These are phyloP conservation scores for Sergeia podlipaevii DNA, from an alignment of 208 protist genomes.

Conservation along the genomic window DNA sequence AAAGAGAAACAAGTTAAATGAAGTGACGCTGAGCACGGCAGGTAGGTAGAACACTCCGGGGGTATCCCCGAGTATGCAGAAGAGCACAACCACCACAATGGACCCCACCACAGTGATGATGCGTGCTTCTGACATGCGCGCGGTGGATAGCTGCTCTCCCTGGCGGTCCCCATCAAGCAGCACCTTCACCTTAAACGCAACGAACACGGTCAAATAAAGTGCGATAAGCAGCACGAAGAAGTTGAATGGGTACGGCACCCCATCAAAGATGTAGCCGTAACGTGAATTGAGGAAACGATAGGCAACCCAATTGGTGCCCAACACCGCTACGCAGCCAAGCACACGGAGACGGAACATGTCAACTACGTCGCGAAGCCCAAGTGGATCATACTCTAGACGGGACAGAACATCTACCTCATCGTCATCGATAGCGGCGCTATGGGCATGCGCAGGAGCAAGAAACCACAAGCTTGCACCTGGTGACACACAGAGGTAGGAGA, in stretches of 20 bases:
- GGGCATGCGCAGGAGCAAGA: slow-evolving; percentile 14
- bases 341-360: slow-evolving; percentile 23
- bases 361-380: slow-evolving; percentile 51
- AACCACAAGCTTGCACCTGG: slow-evolving; percentile 75
- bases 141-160: slow-evolving; percentile 15
- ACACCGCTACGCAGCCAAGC: slow-evolving; percentile 16
- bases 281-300: slow-evolving; percentile 68
- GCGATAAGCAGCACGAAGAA: slow-evolving; percentile 46
- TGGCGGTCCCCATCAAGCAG: slow-evolving; percentile 53
- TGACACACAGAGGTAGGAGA: slow-evolving; percentile 61
- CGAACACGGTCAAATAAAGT: slow-evolving; percentile 49
- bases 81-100: slow-evolving; percentile 29
- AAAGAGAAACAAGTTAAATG: slow-evolving; percentile 77
- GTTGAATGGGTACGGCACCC: slow-evolving; percentile 64
- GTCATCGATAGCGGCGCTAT: not conserved
- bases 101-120: slow-evolving; percentile 31
- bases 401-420: slow-evolving; percentile 3
- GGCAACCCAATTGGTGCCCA: slow-evolving; percentile 44
- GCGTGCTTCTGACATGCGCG: slow-evolving; percentile 10
- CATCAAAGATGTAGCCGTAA: slow-evolving; percentile 79
- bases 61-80: slow-evolving; percentile 35
- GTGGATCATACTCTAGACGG: slow-evolving; percentile 64
- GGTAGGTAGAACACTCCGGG: slow-evolving; percentile 58
- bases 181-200: slow-evolving; percentile 40
- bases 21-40: slow-evolving; percentile 41